A percentile compares a stretch with the other conserved stretches of the same genome.
phyloP scores from a whole-genome alignment of 306 rosid species.

The Dalbergia cochinchinensis region DNA sequence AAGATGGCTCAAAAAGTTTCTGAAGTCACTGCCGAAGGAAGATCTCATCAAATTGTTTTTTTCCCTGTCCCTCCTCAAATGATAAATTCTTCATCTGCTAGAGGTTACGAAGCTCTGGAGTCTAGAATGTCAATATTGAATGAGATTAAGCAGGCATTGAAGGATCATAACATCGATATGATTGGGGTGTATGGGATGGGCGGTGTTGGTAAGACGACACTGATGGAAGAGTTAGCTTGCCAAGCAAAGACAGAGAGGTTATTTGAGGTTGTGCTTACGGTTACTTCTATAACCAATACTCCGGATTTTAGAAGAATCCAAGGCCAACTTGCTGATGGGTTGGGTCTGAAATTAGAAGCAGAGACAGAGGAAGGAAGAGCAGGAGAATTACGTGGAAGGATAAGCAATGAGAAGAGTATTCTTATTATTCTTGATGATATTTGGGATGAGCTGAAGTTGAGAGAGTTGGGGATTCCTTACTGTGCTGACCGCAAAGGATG shows the following conservation, averaged over 20 bases:
- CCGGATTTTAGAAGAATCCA: not conserved
- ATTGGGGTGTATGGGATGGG: constrained; percentile 40
- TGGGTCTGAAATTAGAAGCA: not conserved
- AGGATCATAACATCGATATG: not conserved
- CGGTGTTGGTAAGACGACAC: constrained; percentile 10
- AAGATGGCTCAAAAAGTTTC: not conserved
- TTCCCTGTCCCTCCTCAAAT: not conserved
- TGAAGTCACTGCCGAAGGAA: not conserved
- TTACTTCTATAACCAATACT: not conserved
- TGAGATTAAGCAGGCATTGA: constrained; percentile 1
- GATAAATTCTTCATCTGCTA: not conserved
- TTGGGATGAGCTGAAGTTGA: not conserved
- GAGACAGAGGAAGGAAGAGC: too few relatives aligned
- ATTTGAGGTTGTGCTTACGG: constrained; percentile 6
- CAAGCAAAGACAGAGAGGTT: not conserved
- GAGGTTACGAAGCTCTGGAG: not conserved
- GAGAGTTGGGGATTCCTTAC: constrained; percentile 17
- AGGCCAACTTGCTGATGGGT: constrained; percentile 4
- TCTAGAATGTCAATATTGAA: constrained; percentile 12
- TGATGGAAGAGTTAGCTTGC: constrained; percentile 11
- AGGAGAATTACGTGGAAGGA: too few relatives aligned
- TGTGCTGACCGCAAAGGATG: constrained; percentile 36
- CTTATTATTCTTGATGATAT: constrained; percentile 37
- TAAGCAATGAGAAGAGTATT: not conserved
- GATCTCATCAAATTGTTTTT: not conserved